Base-by-base conservation (phyloP, 2,329 filamentous ascomycete genomes). In the Aspergillus eucalypticola region DNA sequence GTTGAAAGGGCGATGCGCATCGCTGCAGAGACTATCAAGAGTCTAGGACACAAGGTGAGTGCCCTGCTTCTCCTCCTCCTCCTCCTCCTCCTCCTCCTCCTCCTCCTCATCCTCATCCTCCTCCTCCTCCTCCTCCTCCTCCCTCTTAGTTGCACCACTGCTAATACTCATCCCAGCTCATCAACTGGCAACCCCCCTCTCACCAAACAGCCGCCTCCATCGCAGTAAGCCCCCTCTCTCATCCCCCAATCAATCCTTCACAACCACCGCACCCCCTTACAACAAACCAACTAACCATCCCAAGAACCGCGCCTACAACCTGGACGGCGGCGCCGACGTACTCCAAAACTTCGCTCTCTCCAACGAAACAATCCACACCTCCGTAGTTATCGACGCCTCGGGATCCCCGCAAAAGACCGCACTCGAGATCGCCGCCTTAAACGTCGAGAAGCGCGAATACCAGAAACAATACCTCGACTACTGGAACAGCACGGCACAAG, bases 381-480 rank as follows among this genome's bases (percentile, higher is more conserved):
- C 84, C 41, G 60, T 76, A 1, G 76, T 82, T 59, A 59, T 75
- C 54, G 44, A 73, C 10, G 58, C 4, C n/a, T 17, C 66, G 35
- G 42, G 70, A 68, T 52, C 61, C 66, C 6, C 67, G 67, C 69
- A 82, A 68, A 76, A 63, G 60, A 80, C 66, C 46, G 79, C 79
- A 0, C 71, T 66, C 5, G 73, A 79, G 23, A 78, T 83, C 54
- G 78, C 81, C 49, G 75, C 71, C 2, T 65, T 81, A 50, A 88
- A 87, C 5, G 71, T 87, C 2, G 71, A 74, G 15, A 85, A 85
- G 60, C 78, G 86, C 1, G 77, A 82, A 25, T 84, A 81, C 53
- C 84, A 87, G 66, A 83, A 83, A 60, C 73, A 78, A 17, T 89
- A 88, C 64, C 80, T 86, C 71, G 85, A 88, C 54, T 88, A 87